phyloP scores from a whole-genome alignment of 2,329 filamentous ascomycete genomes.

The Paecilomyces formosus region DNA sequence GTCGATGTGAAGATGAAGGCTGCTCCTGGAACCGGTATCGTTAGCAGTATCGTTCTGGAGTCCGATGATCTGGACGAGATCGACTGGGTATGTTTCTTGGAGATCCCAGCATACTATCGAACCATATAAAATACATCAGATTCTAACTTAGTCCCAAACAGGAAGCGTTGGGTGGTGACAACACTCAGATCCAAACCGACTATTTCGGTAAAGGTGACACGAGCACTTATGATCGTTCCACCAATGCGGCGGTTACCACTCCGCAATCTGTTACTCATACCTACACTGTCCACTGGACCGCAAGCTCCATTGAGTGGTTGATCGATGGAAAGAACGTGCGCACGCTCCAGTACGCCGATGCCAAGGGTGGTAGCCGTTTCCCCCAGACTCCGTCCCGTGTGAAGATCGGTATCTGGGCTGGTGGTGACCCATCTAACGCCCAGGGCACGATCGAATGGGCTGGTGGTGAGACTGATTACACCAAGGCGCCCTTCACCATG shows the following conservation, averaged over 20 bases:
- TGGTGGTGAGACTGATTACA: conserved; percentile 61
- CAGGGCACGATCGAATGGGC: conserved; percentile 59
- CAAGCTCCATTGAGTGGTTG: conserved; percentile 55
- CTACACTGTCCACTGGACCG: conserved; percentile 57
- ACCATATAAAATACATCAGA: neutral
- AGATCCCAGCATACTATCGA: conserved; percentile 23
- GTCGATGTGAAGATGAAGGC: conserved; percentile 80
- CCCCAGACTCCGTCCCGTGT: conserved; percentile 69
- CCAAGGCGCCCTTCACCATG: conserved; percentile 63
- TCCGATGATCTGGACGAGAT: conserved; percentile 96
- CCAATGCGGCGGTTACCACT: conserved; percentile 59
- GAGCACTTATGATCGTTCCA: conserved; percentile 69
- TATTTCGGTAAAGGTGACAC: conserved; percentile 94
- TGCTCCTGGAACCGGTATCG: conserved; percentile 80
- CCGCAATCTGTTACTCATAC: conserved; percentile 46
- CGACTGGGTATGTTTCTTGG: conserved; percentile 76
- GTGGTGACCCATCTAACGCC: conserved; percentile 43
- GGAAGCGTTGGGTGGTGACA: conserved; percentile 31
- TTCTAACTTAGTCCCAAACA: conserved; percentile 13
- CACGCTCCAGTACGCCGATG: conserved; percentile 53
- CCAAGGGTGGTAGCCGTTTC: conserved; percentile 51
- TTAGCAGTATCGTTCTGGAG: conserved; percentile 83
- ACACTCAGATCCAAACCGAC: conserved; percentile 61
- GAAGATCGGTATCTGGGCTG: conserved; percentile 63
- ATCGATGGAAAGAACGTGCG: conserved; percentile 57